Conservation (phyloP, 495 filamentous ascomycete genomes). For the Evansstolkia leycettana region DNA sequence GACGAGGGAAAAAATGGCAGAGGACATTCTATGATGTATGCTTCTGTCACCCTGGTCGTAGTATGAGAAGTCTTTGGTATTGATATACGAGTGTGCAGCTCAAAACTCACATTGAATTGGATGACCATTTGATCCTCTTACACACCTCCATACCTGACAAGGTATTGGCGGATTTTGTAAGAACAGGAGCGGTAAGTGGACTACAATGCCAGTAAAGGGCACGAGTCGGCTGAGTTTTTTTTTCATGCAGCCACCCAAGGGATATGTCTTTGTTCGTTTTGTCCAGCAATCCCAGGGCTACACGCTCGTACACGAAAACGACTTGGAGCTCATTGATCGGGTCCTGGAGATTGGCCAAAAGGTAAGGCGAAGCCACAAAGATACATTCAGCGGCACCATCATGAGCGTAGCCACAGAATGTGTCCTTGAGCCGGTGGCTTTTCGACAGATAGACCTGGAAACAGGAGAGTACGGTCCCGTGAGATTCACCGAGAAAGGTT, state of each 20-base stretch:
- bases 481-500: constrained; percentile 11
- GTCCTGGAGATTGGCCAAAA: constrained; percentile 25
- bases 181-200: too few species aligned
- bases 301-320: constrained; percentile 29
- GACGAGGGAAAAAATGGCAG: too few species aligned
- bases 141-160: too few species aligned
- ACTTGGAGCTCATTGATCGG: constrained; percentile 30
- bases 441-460: constrained; percentile 6
- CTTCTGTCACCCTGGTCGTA: too few species aligned
- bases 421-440: constrained; percentile 21
- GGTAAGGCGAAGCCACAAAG: constrained; percentile 29
- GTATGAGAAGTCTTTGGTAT: too few species aligned
- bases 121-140: too few species aligned
- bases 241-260: constrained; percentile 19
- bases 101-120: too few species aligned
- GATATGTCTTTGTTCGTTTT: constrained; percentile 24
- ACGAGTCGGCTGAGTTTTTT: too few species aligned
- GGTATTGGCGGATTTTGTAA: too few species aligned
- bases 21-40: too few species aligned
- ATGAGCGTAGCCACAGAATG: constrained; percentile 21
- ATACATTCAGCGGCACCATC: constrained; percentile 28
- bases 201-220: too few species aligned
- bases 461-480: constrained; percentile 12
- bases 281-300: constrained; percentile 8
- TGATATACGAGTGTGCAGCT: too few species aligned